These are phyloP conservation scores for Arctium minus DNA, from an alignment of 129 eudicot genomes.

Conservation along the genomic window DNA sequence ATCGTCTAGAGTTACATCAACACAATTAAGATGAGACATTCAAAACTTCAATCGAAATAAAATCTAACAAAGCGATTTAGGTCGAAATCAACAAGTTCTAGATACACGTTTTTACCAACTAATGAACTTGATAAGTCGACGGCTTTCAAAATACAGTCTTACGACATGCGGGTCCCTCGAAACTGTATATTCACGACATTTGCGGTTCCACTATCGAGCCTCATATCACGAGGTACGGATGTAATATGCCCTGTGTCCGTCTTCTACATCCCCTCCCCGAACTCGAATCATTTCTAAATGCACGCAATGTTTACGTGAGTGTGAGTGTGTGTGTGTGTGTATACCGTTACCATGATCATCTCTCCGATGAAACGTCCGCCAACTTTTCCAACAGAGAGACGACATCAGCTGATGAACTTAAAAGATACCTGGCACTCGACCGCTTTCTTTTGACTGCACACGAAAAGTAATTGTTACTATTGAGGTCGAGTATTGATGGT, in stretches of 20 bases:
- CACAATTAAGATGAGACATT: background rate
- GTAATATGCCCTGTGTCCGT: background rate
- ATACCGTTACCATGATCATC: background rate
- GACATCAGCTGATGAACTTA: conserved; percentile 75
- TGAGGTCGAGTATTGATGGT: conserved; percentile 69
- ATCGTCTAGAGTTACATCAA: too few species aligned
- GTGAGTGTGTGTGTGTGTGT: background rate
- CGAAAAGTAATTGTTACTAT: conserved; percentile 70
- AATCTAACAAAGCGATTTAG: background rate
- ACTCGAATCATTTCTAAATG: background rate
- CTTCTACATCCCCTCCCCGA: background rate
- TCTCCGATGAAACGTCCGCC: conserved; percentile 23
- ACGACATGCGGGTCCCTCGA: background rate
- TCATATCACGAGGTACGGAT: background rate
- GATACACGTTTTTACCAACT: background rate
- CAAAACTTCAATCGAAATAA: background rate
- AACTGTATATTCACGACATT: background rate
- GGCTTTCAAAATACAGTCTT: background rate
- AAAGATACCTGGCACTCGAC: conserved; percentile 68
- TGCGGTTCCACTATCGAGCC: background rate
- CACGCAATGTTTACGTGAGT: background rate
- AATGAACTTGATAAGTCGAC: background rate
- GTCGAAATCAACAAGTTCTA: background rate
- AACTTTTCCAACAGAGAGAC: conserved; percentile 51
- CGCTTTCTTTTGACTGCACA: conserved; percentile 71